Conservation (phyloP, 2,329 filamentous ascomycete genomes). For the Ophiostoma novo-ulmi region DNA sequence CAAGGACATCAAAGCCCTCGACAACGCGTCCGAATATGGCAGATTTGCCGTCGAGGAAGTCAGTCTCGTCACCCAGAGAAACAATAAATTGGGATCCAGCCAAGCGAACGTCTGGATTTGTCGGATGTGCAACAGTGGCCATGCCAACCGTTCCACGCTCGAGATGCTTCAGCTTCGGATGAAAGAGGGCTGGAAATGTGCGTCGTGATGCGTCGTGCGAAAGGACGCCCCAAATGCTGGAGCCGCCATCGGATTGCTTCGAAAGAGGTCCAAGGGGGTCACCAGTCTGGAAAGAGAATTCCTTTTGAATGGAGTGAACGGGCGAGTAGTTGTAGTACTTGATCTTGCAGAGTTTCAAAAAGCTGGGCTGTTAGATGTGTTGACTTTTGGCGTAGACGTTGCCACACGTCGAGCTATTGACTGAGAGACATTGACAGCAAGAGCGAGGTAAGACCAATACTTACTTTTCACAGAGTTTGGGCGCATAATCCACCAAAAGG, state of each 20-base stretch:
- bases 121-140: conserved; percentile 76
- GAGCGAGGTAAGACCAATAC: conserved; percentile 31
- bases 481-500: conserved; percentile 80
- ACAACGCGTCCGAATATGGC: conserved; percentile 93
- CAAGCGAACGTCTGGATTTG: conserved; percentile 73
- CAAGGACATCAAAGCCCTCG: conserved; percentile 88
- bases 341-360: conserved; percentile 95
- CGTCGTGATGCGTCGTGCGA: conserved; percentile 62
- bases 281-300: conserved; percentile 94
- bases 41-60: conserved; percentile 88
- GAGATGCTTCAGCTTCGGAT: conserved; percentile 79
- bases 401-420: not conserved
- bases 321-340: conserved; percentile 99
- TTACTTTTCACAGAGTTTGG: conserved; percentile 92
- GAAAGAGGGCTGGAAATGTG: conserved; percentile 77
- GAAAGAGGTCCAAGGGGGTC: conserved; percentile 87
- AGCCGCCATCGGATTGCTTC: conserved; percentile 81
- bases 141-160: conserved; percentile 94
- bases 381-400: not conserved
- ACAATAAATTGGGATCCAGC: conserved; percentile 92
- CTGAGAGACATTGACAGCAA: not conserved
- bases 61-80: conserved; percentile 81
- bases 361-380: conserved; percentile 54
- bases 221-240: conserved; percentile 84
- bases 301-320: conserved; percentile 84